phyloP scores from a whole-genome alignment of 2,329 filamentous ascomycete genomes.

The Cytospora piceae region DNA sequence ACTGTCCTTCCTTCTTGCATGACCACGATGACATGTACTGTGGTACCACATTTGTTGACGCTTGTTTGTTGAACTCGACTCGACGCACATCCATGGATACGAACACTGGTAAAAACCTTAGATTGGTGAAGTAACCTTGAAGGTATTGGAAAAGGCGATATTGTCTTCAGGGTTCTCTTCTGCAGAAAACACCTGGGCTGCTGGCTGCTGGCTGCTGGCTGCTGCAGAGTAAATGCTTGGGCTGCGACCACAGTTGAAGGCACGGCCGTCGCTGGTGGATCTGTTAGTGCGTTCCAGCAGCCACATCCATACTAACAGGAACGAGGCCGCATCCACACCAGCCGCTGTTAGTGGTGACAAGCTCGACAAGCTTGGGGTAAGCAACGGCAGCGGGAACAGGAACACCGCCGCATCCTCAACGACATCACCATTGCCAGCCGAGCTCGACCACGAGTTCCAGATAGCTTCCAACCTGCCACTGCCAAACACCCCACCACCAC shows the following conservation, averaged over 20 bases:
- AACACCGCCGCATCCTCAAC: conserved; percentile 31
- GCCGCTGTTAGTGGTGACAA: conserved; percentile 19
- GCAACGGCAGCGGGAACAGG: not conserved
- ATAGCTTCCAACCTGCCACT: conserved; percentile 46
- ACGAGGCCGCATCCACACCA: conserved; percentile 29
- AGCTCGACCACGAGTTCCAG: conserved; percentile 33
- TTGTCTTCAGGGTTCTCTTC: too few relatives aligned
- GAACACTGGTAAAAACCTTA: too few relatives aligned
- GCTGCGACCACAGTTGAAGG: conserved; percentile 53
- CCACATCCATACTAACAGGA: conserved; percentile 30
- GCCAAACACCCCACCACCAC: conserved; percentile 47
- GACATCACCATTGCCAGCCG: conserved; percentile 35
- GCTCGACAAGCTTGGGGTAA: conserved; percentile 9
- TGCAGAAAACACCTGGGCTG: too few relatives aligned
- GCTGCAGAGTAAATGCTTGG: conserved; percentile 49
- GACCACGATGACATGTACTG: too few relatives aligned
- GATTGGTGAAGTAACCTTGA: too few relatives aligned
- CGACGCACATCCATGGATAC: too few relatives aligned
- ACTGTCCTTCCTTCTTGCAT: too few relatives aligned
- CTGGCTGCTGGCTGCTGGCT: not conserved
- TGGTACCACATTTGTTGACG: too few relatives aligned
- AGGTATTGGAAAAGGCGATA: too few relatives aligned
- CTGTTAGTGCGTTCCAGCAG: conserved; percentile 45
- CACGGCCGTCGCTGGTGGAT: conserved; percentile 58
- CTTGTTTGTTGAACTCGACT: too few relatives aligned